phyloP scores from a whole-genome alignment of 768 basidiomycete genomes.

The Pleurotus sapidus region DNA sequence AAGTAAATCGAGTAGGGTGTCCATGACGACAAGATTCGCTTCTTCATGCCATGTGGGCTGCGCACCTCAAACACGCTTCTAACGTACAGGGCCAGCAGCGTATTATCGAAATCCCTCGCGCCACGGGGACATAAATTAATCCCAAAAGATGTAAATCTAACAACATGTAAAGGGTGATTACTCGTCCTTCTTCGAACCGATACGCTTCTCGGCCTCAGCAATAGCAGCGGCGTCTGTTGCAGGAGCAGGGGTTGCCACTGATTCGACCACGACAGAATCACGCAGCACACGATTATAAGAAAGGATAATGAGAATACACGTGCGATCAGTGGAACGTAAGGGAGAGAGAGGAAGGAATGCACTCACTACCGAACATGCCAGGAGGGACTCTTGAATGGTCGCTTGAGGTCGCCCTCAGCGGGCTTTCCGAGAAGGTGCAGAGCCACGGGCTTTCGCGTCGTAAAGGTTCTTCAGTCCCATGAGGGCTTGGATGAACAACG shows the following conservation, averaged over 20 bases:
- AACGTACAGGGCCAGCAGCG: neutral
- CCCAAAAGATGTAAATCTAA: conserved; percentile 3
- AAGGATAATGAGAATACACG: no score
- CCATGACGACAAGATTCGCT: no score
- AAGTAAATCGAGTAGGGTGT: no score
- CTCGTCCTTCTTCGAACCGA: conserved; percentile 80
- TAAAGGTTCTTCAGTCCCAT: conserved; percentile 93
- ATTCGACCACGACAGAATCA: neutral
- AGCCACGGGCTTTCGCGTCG: conserved; percentile 81
- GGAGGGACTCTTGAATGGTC: conserved; percentile 80
- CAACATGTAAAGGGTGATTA: conserved; percentile 20
- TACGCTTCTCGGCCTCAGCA: conserved; percentile 84
- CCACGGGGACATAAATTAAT: neutral
- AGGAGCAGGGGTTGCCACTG: conserved; percentile 55
- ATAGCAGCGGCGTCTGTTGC: conserved; percentile 85
- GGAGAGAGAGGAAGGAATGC: neutral
- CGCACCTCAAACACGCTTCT: no score
- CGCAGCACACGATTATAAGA: neutral
- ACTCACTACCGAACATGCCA: conserved; percentile 71
- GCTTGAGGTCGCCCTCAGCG: conserved; percentile 82
- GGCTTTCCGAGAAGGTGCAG: conserved; percentile 80
- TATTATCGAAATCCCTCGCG: neutral
- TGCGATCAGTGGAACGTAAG: conserved; percentile 1
- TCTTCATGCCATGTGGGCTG: no score
- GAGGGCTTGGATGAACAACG: conserved; percentile 91